Percentiles rank a stretch among this genome's conserved stretches.
phyloP scores from a whole-genome alignment of 2,329 filamentous ascomycete species.

The Paecilomyces niveus region DNA sequence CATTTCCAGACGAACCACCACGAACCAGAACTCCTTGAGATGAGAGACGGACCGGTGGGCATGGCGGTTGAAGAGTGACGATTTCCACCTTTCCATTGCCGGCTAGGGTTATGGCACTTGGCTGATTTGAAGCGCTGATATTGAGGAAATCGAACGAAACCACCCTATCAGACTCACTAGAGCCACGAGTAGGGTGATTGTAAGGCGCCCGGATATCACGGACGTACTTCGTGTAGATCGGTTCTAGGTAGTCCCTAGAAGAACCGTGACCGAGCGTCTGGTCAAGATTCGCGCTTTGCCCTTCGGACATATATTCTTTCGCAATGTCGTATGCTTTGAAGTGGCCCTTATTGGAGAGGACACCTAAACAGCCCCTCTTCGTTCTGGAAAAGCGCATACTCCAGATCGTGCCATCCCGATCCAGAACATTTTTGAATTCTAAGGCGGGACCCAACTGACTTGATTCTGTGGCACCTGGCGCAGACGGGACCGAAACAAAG shows the following conservation, averaged over 20 bases:
- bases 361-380: slow-evolving; percentile 51
- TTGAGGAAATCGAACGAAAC: slow-evolving; percentile 57
- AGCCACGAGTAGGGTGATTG: slow-evolving; percentile 37
- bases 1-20: slow-evolving; percentile 18
- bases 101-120: slow-evolving; percentile 47
- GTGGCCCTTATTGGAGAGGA: slow-evolving; percentile 53
- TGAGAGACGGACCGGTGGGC: slow-evolving; percentile 30
- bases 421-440: slow-evolving; percentile 50
- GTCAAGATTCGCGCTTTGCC: slow-evolving; percentile 31
- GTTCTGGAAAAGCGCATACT: slow-evolving; percentile 55
- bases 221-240: slow-evolving; percentile 39
- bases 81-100: slow-evolving; percentile 46
- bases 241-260: slow-evolving; percentile 34
- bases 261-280: slow-evolving; percentile 34
- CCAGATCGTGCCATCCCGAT: slow-evolving; percentile 50
- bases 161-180: slow-evolving; percentile 42
- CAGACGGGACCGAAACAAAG: slow-evolving; percentile 28
- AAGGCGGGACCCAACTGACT: slow-evolving; percentile 45
- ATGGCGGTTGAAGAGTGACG: slow-evolving; percentile 39
- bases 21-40: slow-evolving; percentile 28
- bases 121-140: slow-evolving; percentile 38
- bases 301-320: slow-evolving; percentile 41
- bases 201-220: slow-evolving; percentile 40
- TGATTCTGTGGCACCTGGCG: slow-evolving; percentile 20
- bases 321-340: slow-evolving; percentile 51